Conservation (phyloP, 2,329 filamentous ascomycete species). For the Albifimbria verrucaria region DNA sequence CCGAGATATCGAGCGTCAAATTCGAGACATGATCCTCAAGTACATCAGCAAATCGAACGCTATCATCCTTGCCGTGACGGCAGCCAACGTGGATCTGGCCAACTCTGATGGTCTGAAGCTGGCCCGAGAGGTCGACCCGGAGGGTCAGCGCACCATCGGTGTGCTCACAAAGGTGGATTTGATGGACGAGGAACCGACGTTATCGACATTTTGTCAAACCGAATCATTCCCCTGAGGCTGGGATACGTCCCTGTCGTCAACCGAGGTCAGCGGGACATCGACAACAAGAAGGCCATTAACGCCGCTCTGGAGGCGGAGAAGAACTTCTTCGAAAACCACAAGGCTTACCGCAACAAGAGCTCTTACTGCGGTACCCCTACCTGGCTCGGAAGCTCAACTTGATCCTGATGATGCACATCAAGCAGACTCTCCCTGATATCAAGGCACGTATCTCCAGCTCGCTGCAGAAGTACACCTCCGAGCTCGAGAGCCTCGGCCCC, state of each 20-base stretch:
- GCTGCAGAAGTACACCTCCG: conserved; percentile 82
- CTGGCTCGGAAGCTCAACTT: conserved; percentile 94
- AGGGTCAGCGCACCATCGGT: conserved; percentile 96
- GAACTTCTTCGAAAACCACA: conserved; percentile 97
- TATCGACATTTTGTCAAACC: conserved; percentile 94
- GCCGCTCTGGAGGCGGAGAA: conserved; percentile 90
- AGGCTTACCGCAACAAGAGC: conserved; percentile 97
- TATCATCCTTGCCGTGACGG: conserved; percentile 93
- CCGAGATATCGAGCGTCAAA: conserved; percentile 93
- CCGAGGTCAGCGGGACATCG: conserved; percentile 94
- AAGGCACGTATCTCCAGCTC: conserved; percentile 95
- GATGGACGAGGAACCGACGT: conserved; percentile 98
- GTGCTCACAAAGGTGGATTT: conserved; percentile 98
- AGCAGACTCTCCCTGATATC: conserved; percentile 97
- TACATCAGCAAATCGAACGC: conserved; percentile 98
- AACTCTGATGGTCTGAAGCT: conserved; percentile 98
- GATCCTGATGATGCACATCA: conserved; percentile 99
- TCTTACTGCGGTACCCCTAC: conserved; percentile 97
- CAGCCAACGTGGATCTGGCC: conserved; percentile 95
- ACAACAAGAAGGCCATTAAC: conserved; percentile 94
- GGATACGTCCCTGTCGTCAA: conserved; percentile 98
- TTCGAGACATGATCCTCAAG: conserved; percentile 96
- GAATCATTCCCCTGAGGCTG: conserved; percentile 90
- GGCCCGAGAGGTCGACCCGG: conserved; percentile 92
- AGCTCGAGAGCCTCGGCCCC: conserved; percentile 80